A percentile compares a stretch with the other conserved stretches of the same genome.
phyloP scores from a whole-genome alignment of 2,329 filamentous ascomycete genomes.

The Chalara sp. region DNA sequence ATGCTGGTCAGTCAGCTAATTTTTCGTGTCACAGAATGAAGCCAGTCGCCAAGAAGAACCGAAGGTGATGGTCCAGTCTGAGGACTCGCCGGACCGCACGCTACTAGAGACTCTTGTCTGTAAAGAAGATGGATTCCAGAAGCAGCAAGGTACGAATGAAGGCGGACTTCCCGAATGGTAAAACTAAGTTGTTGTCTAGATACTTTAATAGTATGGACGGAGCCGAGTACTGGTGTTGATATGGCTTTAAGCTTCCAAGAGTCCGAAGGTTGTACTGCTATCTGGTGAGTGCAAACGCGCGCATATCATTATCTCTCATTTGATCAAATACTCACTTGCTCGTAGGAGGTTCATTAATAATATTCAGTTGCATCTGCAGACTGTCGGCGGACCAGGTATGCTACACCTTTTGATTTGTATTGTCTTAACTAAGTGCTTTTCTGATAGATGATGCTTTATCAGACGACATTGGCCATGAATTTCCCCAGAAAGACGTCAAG shows the following conservation, averaged over 20 bases:
- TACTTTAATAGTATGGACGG: constrained; percentile 97
- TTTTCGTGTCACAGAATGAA: constrained; percentile 37
- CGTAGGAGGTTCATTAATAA: constrained; percentile 83
- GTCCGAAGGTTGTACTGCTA: constrained; percentile 83
- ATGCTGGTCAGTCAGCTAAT: constrained; percentile 20
- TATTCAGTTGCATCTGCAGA: constrained; percentile 69
- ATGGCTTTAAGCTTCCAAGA: constrained; percentile 99
- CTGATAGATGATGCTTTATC: constrained; percentile 73
- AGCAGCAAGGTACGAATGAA: constrained; percentile 73
- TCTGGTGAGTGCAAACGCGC: constrained; percentile 61
- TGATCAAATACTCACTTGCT: constrained; percentile 1
- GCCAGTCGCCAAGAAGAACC: constrained; percentile 67
- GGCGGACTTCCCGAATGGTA: constrained; percentile 13
- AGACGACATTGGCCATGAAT: constrained; percentile 75
- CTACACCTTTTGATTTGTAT: background rate
- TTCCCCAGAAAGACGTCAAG: constrained; percentile 57
- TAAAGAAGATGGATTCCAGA: constrained; percentile 95
- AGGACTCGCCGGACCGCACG: constrained; percentile 79
- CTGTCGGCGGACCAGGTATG: constrained; percentile 56
- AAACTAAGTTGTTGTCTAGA: constrained; percentile 47
- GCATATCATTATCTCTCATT: background rate
- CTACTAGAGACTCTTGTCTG: constrained; percentile 84
- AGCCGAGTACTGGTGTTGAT: constrained; percentile 73
- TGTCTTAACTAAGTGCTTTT: constrained; percentile 1
- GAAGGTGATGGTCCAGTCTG: constrained; percentile 83